Conservation (phyloP, 1,284 basidiomycete species). For the Pseudozyma thailandica region DNA sequence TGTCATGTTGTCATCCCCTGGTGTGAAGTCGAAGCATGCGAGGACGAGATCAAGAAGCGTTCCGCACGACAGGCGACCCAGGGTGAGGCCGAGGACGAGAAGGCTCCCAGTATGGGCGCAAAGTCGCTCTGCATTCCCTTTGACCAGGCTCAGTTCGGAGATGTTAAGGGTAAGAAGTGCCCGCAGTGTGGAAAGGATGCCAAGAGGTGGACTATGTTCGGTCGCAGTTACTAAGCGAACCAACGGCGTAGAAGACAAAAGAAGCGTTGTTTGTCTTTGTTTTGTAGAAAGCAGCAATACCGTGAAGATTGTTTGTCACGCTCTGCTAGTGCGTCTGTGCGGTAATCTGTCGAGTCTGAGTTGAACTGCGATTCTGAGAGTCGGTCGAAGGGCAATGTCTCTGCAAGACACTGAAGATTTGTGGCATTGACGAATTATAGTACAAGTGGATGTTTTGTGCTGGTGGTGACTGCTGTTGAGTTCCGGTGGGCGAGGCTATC, state of each 20-base stretch:
- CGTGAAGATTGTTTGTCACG: background rate
- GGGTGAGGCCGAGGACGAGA: conserved; percentile 73
- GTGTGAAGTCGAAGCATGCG: conserved; percentile 93
- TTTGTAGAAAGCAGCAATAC: background rate
- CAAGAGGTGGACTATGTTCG: conserved; percentile 68
- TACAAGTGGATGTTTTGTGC: no score
- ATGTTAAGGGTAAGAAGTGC: conserved; percentile 60
- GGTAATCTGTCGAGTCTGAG: no score
- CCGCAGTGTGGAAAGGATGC: conserved; percentile 63
- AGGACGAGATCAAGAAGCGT: conserved; percentile 97
- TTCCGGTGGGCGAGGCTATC: background rate
- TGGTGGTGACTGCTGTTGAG: background rate
- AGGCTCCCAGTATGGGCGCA: conserved; percentile 96
- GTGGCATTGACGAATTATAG: background rate
- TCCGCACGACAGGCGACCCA: conserved; percentile 72
- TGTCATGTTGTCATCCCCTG: conserved; percentile 90
- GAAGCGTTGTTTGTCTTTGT: background rate
- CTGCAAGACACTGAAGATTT: no score
- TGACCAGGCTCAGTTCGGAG: conserved; percentile 76
- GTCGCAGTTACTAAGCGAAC: conserved; percentile 60
- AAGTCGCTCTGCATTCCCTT: conserved; percentile 98
- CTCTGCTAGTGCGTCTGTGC: no score
- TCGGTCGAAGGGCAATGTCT: no score
- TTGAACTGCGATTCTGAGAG: no score
- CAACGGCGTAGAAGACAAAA: background rate